These are phyloP conservation scores for Talaromyces sp. DNA, from an alignment of 2,329 filamentous ascomycete species.

Conservation along the genomic window DNA sequence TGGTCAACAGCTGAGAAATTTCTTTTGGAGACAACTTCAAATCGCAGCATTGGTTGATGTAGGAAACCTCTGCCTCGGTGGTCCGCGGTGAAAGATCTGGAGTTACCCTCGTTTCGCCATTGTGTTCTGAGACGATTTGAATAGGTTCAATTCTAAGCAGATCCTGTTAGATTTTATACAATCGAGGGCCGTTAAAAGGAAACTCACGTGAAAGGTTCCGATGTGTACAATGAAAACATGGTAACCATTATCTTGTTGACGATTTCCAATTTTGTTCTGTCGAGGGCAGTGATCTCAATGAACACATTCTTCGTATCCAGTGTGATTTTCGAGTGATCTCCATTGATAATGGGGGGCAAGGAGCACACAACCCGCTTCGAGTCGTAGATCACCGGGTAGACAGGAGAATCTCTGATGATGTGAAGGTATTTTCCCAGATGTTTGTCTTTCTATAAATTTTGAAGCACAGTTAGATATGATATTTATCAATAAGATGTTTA, in stretches of 20 bases:
- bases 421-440: conserved; percentile 85
- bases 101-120: conserved; percentile 72
- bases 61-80: conserved; percentile 80
- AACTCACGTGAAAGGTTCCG: conserved; percentile 70
- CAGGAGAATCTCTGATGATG: conserved; percentile 88
- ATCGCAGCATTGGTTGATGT: conserved; percentile 90
- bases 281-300: conserved; percentile 94
- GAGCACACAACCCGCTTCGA: conserved; percentile 82
- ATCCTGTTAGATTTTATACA: not conserved
- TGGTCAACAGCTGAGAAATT: conserved; percentile 73
- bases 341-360: conserved; percentile 95
- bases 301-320: conserved; percentile 88
- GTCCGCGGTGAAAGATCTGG: conserved; percentile 73
- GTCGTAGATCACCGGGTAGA: conserved; percentile 95
- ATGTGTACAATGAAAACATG: conserved; percentile 93
- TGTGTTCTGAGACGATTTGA: conserved; percentile 87
- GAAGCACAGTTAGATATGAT: not conserved
- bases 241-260: conserved; percentile 92
- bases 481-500: not conserved
- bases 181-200: not conserved
- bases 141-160: conserved; percentile 69
- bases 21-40: conserved; percentile 67
- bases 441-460: conserved; percentile 65
- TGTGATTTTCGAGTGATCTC: conserved; percentile 93
- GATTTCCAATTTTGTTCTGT: conserved; percentile 93